These are phyloP conservation scores for Sanghuangporus sanghuang DNA, from an alignment of 1,284 basidiomycete species.

Conservation along the genomic window DNA sequence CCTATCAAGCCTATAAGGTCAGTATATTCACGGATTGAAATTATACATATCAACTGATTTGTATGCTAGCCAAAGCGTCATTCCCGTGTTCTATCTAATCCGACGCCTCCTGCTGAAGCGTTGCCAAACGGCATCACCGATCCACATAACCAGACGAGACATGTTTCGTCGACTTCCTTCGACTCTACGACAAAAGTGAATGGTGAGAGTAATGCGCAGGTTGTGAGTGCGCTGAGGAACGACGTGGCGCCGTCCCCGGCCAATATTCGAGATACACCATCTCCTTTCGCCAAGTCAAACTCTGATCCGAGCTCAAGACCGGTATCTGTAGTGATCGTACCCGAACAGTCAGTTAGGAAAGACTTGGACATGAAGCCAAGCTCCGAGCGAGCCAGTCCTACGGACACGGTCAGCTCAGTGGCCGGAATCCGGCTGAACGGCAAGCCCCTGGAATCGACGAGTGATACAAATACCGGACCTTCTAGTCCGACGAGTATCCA, in stretches of 20 bases:
- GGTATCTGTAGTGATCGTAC: not conserved
- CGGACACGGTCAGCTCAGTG: not conserved
- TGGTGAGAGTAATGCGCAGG: not conserved
- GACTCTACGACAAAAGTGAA: not conserved
- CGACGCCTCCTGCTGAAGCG: slow-evolving; percentile 20
- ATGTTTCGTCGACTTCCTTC: slow-evolving; percentile 12
- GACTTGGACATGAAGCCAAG: not conserved
- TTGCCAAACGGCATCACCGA: slow-evolving; percentile 26
- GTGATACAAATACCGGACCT: not conserved
- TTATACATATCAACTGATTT: slow-evolving; percentile 4
- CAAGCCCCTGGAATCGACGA: not conserved
- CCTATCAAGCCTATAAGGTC: slow-evolving; percentile 73
- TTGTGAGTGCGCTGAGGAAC: not conserved
- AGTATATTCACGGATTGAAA: slow-evolving; percentile 19
- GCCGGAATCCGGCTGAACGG: not conserved
- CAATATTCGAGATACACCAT: not conserved
- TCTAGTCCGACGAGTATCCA: slow-evolving; percentile 1
- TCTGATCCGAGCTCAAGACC: not conserved
- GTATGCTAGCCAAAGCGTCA: slow-evolving; percentile 61
- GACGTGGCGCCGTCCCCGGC: not conserved
- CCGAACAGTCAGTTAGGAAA: not conserved
- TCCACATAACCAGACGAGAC: slow-evolving; percentile 21
- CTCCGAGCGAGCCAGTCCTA: not conserved
- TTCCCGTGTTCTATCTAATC: slow-evolving; percentile 47
- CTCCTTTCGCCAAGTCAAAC: not conserved